A percentile compares a stretch with the other conserved stretches of the same genome.
phyloP scores from a whole-genome alignment of 495 filamentous ascomycete genomes.

The Bryoglossum gracile region DNA sequence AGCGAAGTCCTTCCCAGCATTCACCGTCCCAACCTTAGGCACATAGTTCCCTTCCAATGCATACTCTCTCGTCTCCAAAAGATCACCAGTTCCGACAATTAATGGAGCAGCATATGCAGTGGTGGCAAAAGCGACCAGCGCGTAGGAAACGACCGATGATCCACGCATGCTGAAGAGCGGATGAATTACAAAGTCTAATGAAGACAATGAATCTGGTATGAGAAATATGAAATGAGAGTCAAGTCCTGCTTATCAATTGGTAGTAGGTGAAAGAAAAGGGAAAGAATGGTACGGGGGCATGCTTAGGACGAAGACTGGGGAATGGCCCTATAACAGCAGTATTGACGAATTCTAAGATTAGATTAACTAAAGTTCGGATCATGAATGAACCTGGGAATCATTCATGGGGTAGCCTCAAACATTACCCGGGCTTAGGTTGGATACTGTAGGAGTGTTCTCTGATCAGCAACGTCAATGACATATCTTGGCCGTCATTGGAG shows the following conservation, averaged over 20 bases:
- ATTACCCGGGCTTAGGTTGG: too few relatives aligned
- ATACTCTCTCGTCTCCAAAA: background rate
- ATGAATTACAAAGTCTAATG: background rate
- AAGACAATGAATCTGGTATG: background rate
- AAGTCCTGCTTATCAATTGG: background rate
- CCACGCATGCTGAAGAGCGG: slow-evolving; percentile 10
- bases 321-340: too few relatives aligned
- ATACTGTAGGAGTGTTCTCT: too few relatives aligned
- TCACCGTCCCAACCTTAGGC: background rate
- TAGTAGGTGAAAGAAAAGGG: background rate
- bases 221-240: background rate
- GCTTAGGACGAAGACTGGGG: too few relatives aligned
- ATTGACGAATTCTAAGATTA: too few relatives aligned
- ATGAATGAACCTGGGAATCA: too few relatives aligned
- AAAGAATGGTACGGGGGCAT: background rate
- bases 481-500: too few relatives aligned
- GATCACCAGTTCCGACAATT: background rate
- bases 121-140: slow-evolving; percentile 16
- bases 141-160: slow-evolving; percentile 6
- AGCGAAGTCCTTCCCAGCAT: background rate
- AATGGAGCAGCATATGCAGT: slow-evolving; percentile 5
- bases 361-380: too few relatives aligned
- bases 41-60: background rate
- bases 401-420: too few relatives aligned
- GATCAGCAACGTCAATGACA: too few relatives aligned